Conservation (phyloP, 2,329 filamentous ascomycete species). For the Alternaria arborescens region DNA sequence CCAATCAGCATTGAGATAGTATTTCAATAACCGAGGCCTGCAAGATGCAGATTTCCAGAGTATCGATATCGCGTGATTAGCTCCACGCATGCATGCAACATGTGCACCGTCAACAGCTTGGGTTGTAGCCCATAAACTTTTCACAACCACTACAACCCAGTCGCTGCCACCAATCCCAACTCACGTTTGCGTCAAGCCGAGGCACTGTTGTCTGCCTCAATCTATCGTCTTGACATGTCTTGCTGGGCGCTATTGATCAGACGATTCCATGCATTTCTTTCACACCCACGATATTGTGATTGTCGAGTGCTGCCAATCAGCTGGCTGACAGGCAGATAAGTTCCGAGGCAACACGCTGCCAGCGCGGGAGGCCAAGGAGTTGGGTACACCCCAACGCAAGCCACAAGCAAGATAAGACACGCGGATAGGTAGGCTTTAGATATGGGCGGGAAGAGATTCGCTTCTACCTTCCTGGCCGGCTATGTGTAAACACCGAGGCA, state of each 20-base stretch:
- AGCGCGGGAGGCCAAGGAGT: conserved; percentile 4
- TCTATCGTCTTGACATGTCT: not conserved
- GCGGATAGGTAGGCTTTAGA: not conserved
- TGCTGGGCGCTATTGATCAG: not conserved
- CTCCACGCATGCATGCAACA: not conserved
- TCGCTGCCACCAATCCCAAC: not conserved
- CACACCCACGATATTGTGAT: not conserved
- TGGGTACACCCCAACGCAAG: conserved; percentile 8
- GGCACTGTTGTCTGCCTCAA: not conserved
- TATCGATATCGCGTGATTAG: not conserved
- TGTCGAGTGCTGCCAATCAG: conserved; percentile 7
- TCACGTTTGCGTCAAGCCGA: not conserved
- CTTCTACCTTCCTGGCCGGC: not conserved
- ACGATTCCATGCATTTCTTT: conserved; percentile 1
- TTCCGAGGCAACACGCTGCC: conserved; percentile 16
- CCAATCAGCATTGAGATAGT: conserved; percentile 5
- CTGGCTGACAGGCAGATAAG: not conserved
- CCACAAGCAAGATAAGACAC: not conserved
- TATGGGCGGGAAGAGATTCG: not conserved
- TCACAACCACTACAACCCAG: not conserved
- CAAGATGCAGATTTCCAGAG: not conserved
- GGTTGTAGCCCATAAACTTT: not conserved
- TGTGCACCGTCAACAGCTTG: too few relatives aligned
- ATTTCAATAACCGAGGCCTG: conserved; percentile 6
- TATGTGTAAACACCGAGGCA: not conserved